Percentiles rank a stretch among this genome's conserved stretches.
phyloP scores from a whole-genome alignment of 192 early-diverging fungal genomes.

The Lobosporangium transversale region DNA sequence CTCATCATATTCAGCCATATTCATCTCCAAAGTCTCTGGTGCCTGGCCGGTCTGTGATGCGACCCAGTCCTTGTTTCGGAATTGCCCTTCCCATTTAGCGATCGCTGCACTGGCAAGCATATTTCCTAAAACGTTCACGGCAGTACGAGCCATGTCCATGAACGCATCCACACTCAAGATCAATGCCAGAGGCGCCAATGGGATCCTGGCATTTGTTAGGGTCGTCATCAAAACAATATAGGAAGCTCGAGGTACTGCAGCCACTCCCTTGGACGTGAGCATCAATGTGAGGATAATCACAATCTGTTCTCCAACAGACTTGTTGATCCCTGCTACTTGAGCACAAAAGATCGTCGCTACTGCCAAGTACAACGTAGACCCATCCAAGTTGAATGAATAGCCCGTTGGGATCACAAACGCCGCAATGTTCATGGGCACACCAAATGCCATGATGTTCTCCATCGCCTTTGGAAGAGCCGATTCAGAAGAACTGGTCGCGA shows the following conservation, averaged over 20 bases:
- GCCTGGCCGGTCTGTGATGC: constrained; percentile 12
- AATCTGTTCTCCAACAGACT: constrained; percentile 66
- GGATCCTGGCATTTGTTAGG: constrained; percentile 61
- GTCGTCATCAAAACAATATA: constrained; percentile 69
- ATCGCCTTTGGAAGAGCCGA: constrained; percentile 75
- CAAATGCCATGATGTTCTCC: constrained; percentile 73
- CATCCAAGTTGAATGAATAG: constrained; percentile 82
- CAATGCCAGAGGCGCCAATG: constrained; percentile 61
- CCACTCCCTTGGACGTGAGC: constrained; percentile 71
- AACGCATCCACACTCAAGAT: constrained; percentile 77
- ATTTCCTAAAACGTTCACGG: constrained; percentile 75
- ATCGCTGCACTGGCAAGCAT: constrained; percentile 70
- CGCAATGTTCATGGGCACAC: constrained; percentile 67
- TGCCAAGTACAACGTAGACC: constrained; percentile 74
- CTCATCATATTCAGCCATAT: constrained; percentile 12
- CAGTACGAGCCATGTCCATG: constrained; percentile 77
- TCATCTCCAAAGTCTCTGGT: constrained; percentile 28
- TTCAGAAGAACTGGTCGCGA: constrained; percentile 76
- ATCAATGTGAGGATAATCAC: constrained; percentile 70
- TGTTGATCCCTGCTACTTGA: constrained; percentile 61
- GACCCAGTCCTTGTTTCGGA: constrained; percentile 60
- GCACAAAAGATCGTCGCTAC: constrained; percentile 72
- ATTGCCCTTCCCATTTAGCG: constrained; percentile 72
- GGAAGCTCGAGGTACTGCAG: constrained; percentile 66
- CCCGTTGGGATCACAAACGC: constrained; percentile 74